Conservation (phyloP, 2,329 filamentous ascomycete genomes). For the Botrytis cinerea region DNA sequence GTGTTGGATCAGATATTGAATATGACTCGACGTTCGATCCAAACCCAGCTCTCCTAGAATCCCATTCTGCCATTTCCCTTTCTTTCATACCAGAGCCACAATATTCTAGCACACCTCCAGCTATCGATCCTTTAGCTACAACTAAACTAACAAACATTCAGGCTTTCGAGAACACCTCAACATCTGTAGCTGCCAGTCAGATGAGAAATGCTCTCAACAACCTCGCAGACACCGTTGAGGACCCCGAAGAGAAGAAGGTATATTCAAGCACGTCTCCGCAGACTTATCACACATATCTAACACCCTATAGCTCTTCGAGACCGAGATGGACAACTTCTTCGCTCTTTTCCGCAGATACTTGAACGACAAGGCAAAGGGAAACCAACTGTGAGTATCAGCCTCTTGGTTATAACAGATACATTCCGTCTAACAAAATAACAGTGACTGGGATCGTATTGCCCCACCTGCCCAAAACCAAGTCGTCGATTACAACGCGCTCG, state of each 20-base stretch:
- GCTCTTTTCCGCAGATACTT: slow-evolving; percentile 96
- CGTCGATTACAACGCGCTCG: slow-evolving; percentile 87
- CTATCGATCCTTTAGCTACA: not conserved
- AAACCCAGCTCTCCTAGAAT: not conserved
- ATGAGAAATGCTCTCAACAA: slow-evolving; percentile 98
- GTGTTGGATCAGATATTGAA: not conserved
- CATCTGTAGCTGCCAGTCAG: slow-evolving; percentile 94
- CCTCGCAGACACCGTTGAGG: slow-evolving; percentile 85
- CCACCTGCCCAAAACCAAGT: slow-evolving; percentile 93
- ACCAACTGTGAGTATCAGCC: slow-evolving; percentile 64
- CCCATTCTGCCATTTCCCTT: slow-evolving; percentile 1
- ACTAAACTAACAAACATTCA: slow-evolving; percentile 44
- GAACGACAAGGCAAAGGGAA: slow-evolving; percentile 99
- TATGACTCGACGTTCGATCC: slow-evolving; percentile 9
- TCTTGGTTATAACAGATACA: slow-evolving; percentile 19
- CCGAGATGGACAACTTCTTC: slow-evolving; percentile 99
- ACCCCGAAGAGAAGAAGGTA: slow-evolving; percentile 83
- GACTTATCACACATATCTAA: not conserved
- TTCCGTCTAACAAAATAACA: slow-evolving; percentile 44
- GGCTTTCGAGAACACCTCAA: slow-evolving; percentile 99
- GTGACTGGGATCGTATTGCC: slow-evolving; percentile 95
- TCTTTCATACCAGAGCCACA: not conserved
- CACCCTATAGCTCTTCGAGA: slow-evolving; percentile 79
- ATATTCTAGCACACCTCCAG: not conserved
- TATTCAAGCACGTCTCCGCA: slow-evolving; percentile 32